Evolutionary conservation across 1,284 basidiomycete species (phyloP), one percentile per base, ranked within the genome.

Genomic region (Cryptococcus jaspeensis): DNA sequence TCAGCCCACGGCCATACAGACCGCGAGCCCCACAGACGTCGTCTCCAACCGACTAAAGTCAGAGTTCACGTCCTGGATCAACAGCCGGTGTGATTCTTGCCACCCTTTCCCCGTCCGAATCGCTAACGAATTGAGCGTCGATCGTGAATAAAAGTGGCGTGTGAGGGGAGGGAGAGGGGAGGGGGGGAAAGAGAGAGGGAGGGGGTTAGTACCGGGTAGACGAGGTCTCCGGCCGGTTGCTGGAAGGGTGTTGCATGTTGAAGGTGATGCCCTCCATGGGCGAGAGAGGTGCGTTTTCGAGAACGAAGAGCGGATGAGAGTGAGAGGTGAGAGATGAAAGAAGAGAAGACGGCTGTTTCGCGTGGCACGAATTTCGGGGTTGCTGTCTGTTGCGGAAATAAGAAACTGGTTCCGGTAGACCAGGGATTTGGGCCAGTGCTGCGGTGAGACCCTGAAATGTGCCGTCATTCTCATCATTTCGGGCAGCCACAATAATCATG

Each of bases 81-180:
- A 37, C 35, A 20, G 38, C 53, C 36, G 49, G 20, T 42, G n/a
- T 64, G 18, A 57, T 52, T 74, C 68, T 74, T 54, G 72, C 72
- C 69, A 60, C 68, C 60, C 72, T 74, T 74, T 74, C 72, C 72
- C 72, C 72, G 72, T 72, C 71, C 71, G 65, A 59, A 53, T 54
- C 58, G 67, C 67, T 64, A 68, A 61, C 60, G 65, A 62, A 59
- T 71, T 70, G 60, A 62, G 71, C 63, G 71, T 56, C 59, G 71
- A 67, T 65, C 72, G 72, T 74, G 72, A 72, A 74, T 74, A 74
- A 70, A 70, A 63, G 62, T 61, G 70, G 69, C 69, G 60, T 60
- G 37, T 39, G 28, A 32, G 28, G 37, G 54, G 51, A 13, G 42
- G 25, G 46, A 25, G 51, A 39, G 50, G 44, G 41, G 54, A 20